phyloP scores from a whole-genome alignment of 352 stramenopile species.

The Pythium phragmitis region DNA sequence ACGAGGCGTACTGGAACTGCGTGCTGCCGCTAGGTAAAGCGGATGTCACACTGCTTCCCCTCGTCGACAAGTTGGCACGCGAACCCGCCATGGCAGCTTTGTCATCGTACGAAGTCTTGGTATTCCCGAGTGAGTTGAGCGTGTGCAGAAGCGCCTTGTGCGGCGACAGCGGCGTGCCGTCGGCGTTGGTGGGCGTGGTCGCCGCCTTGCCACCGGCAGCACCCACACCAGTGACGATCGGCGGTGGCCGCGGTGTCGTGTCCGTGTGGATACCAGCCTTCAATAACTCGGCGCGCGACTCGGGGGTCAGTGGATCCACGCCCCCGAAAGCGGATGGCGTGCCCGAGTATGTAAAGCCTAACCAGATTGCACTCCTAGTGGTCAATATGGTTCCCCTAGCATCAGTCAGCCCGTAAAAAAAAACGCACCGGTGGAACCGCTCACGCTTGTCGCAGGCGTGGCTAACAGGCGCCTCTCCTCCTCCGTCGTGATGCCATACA shows the following conservation, averaged over 20 bases:
- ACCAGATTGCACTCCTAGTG: neutral
- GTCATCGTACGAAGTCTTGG: conserved; percentile 24
- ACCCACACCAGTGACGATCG: neutral
- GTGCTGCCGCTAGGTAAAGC: conserved; percentile 19
- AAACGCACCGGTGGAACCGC: conserved; percentile 14
- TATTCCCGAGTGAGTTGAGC: conserved; percentile 41
- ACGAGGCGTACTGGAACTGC: conserved; percentile 20
- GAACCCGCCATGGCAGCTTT: neutral
- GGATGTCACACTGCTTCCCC: conserved; percentile 22
- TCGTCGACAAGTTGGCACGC: conserved; percentile 1
- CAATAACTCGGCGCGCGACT: conserved; percentile 29
- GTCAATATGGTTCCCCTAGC: neutral
- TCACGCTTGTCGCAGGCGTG: conserved; percentile 21
- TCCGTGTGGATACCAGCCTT: conserved; percentile 19
- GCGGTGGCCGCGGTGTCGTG: conserved; percentile 22
- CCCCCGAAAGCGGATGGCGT: conserved; percentile 23
- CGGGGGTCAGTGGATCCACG: conserved; percentile 29
- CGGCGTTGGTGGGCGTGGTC: neutral
- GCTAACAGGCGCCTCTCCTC: conserved; percentile 24
- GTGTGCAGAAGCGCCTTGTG: conserved; percentile 61
- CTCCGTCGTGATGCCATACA: conserved; percentile 26
- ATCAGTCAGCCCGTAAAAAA: neutral
- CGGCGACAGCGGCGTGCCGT: conserved; percentile 47
- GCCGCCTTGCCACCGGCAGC: no score
- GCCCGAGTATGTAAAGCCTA: conserved; percentile 20